A percentile compares a stretch with the other conserved stretches of the same genome.
Evolutionary conservation across 352 stramenopile genomes (phyloP).

Genomic region (Phytophthora palmivora): DNA sequence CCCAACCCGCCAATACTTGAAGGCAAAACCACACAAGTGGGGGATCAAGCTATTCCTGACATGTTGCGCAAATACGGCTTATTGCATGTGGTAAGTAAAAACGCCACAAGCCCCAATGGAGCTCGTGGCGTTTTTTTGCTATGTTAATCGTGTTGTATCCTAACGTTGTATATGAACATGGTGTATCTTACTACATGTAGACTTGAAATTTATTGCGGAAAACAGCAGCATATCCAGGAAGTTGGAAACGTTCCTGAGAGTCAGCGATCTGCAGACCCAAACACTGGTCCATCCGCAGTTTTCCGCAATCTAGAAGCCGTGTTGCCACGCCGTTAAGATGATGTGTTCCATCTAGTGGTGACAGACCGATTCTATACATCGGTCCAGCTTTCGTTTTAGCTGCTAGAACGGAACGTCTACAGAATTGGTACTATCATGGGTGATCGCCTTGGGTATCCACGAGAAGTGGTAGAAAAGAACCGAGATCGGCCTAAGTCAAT

Average conservation of each 20-base stretch:
- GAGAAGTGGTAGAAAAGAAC: constrained; percentile 3
- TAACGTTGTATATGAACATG: not conserved
- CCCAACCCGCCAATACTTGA: constrained; percentile 17
- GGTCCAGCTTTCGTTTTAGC: constrained; percentile 6
- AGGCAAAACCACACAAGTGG: constrained; percentile 23
- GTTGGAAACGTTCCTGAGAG: not conserved
- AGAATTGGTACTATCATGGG: constrained; percentile 4
- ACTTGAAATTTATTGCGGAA: constrained; percentile 16
- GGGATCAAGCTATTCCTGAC: constrained; percentile 21
- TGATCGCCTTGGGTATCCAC: not conserved
- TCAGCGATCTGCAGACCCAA: not conserved
- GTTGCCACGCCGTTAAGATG: not conserved
- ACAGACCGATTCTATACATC: constrained; percentile 10
- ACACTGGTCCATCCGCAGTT: not conserved
- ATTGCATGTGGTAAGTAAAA: constrained; percentile 16
- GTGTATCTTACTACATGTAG: constrained; percentile 13
- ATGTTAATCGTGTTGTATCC: constrained; percentile 23
- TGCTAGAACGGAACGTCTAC: constrained; percentile 15
- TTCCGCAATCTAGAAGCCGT: constrained; percentile 9
- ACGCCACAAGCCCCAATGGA: too few relatives aligned
- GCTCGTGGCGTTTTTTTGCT: constrained; percentile 7
- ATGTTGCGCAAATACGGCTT: constrained; percentile 15
- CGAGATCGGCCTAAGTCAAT: not conserved
- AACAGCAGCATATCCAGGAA: not conserved
- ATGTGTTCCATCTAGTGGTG: constrained; percentile 1